These are phyloP conservation scores for Fusarium aywerte DNA, from an alignment of 2,329 filamentous ascomycete species.

Conservation along the genomic window DNA sequence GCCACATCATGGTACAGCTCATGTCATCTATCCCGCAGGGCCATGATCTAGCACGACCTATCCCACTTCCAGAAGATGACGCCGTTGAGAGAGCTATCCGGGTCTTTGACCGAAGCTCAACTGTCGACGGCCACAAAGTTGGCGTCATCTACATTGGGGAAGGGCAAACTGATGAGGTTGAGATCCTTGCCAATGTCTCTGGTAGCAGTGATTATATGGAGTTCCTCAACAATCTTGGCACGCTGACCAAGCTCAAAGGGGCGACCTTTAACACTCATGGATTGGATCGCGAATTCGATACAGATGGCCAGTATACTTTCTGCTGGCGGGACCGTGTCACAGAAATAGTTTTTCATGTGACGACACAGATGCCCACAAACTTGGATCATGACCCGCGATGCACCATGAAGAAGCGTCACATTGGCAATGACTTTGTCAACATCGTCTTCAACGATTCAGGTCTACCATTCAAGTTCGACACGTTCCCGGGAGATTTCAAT, in stretches of 20 bases:
- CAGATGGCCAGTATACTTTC: slow-evolving; percentile 88
- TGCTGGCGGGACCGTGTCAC: slow-evolving; percentile 96
- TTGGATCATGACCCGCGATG: slow-evolving; percentile 78
- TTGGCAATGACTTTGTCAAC: slow-evolving; percentile 97
- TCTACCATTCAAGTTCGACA: slow-evolving; percentile 87
- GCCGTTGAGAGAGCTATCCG: slow-evolving; percentile 78
- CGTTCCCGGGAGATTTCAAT: slow-evolving; percentile 94
- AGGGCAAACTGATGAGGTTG: slow-evolving; percentile 81
- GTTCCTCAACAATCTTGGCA: slow-evolving; percentile 85
- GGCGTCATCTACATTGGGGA: slow-evolving; percentile 94
- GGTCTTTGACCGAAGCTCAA: slow-evolving; percentile 86
- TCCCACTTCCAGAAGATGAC: slow-evolving; percentile 78
- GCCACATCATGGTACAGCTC: slow-evolving; percentile 77
- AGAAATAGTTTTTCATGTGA: slow-evolving; percentile 94
- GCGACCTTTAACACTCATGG: slow-evolving; percentile 94
- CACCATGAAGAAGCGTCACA: slow-evolving; percentile 90
- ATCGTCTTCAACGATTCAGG: slow-evolving; percentile 98
- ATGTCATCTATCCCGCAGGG: slow-evolving; percentile 71
- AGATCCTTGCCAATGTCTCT: slow-evolving; percentile 86
- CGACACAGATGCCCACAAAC: slow-evolving; percentile 96
- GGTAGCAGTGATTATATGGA: slow-evolving; percentile 89
- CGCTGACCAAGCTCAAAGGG: slow-evolving; percentile 80
- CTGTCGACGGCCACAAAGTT: slow-evolving; percentile 94
- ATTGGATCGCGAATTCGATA: slow-evolving; percentile 79
- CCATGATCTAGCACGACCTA: slow-evolving; percentile 71